Conservation (phyloP, 2,329 filamentous ascomycete species). For the Fusarium redolens region DNA sequence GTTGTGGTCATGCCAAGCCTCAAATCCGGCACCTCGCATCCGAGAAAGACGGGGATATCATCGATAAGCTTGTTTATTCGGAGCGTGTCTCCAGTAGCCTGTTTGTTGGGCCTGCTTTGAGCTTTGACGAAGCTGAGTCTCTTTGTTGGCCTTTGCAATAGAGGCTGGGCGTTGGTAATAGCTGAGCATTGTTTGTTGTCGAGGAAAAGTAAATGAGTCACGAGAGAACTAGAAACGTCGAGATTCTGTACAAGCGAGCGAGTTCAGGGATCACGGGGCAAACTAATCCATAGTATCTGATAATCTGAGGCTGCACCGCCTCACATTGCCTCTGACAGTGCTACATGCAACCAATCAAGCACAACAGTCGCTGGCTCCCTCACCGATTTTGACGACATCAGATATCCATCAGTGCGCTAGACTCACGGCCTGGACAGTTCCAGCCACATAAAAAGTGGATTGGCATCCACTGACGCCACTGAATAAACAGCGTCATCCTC, state of each 20-base stretch:
- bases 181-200: not conserved
- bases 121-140: constrained; percentile 3
- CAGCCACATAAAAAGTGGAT: constrained; percentile 7
- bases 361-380: constrained; percentile 5
- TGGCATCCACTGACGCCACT: constrained; percentile 33
- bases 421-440: not conserved
- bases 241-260: constrained; percentile 10
- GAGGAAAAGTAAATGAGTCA: constrained; percentile 6
- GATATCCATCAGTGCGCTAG: not conserved
- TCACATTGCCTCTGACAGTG: constrained; percentile 34
- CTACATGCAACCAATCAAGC: constrained; percentile 24
- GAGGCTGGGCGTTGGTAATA: not conserved
- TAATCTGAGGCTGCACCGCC: constrained; percentile 24
- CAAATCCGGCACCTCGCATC: constrained; percentile 22
- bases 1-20: constrained; percentile 22
- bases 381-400: constrained; percentile 3
- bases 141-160: not conserved
- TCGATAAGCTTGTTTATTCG: constrained; percentile 34
- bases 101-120: constrained; percentile 27
- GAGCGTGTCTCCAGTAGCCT: constrained; percentile 29
- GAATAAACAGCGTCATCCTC: constrained; percentile 25
- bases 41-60: constrained; percentile 22
- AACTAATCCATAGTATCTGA: not conserved
- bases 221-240: constrained; percentile 11
- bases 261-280: constrained; percentile 6